Evolutionary conservation across 768 basidiomycete genomes (phyloP).

Genomic region (Auricularia sp.): DNA sequence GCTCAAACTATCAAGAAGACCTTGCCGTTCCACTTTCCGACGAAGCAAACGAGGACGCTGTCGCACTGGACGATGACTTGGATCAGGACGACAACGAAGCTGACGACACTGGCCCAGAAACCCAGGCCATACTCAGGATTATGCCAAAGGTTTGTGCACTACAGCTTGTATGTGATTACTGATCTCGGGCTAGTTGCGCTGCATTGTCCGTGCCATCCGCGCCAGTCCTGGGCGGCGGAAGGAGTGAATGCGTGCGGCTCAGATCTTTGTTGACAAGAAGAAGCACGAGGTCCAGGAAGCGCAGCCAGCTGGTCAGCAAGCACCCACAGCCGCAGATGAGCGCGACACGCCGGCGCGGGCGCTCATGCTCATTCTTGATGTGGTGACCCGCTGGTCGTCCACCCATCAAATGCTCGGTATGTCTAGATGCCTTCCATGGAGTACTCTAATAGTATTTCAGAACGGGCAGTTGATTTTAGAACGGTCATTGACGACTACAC

Average conservation of each 20-base stretch:
- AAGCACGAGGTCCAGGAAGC: background rate
- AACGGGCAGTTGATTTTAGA: constrained; percentile 16
- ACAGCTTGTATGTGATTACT: background rate
- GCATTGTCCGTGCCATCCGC: constrained; percentile 5
- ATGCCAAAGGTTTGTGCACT: background rate
- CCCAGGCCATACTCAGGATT: background rate
- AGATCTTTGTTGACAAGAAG: background rate
- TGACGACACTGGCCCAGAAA: background rate
- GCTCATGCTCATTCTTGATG: constrained; percentile 6
- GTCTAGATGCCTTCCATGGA: background rate
- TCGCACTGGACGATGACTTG: constrained; percentile 8
- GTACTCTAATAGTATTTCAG: constrained; percentile 9
- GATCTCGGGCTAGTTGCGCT: constrained; percentile 2
- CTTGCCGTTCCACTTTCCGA: constrained; percentile 2
- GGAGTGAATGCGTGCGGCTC: constrained; percentile 5
- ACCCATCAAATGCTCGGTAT: constrained; percentile 3
- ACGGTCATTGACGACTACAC: constrained; percentile 12
- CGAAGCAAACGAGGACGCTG: constrained; percentile 10
- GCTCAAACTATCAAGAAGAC: constrained; percentile 10
- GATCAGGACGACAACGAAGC: background rate
- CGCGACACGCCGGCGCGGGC: background rate
- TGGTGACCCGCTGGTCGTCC: constrained; percentile 3
- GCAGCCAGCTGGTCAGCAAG: background rate
- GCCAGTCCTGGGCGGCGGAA: constrained; percentile 4
- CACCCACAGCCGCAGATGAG: background rate